Evolutionary conservation across 208 protist genomes (phyloP).

Genomic region (Wallacemonas sp.): DNA sequence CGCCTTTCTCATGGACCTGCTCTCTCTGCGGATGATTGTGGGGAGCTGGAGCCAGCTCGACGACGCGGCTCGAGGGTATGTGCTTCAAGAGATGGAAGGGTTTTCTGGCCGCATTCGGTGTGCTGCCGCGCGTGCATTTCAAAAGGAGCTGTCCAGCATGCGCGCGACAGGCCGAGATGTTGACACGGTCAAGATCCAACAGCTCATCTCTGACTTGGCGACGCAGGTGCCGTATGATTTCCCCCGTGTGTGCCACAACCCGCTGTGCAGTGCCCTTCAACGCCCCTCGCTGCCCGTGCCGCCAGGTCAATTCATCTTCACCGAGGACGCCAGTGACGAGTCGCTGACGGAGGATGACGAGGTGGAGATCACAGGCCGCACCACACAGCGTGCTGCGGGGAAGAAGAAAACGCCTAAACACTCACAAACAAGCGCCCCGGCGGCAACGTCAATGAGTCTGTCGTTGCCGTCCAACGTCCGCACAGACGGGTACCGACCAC

Average conservation of each 20-base stretch:
- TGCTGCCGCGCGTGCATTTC: background rate
- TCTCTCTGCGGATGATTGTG: constrained; percentile 48
- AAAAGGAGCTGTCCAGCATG: constrained; percentile 11
- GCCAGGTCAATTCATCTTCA: background rate
- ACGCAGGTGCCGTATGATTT: constrained; percentile 15
- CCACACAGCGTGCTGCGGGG: no score
- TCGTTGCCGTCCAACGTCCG: background rate
- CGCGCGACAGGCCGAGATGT: constrained; percentile 5
- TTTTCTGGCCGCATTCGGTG: constrained; percentile 8
- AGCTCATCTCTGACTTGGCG: constrained; percentile 8
- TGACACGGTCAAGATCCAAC: background rate
- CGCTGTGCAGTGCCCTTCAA: constrained; percentile 18
- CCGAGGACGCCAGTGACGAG: background rate
- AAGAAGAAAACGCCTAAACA: no score
- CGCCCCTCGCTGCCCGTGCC: background rate
- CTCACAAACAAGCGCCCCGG: background rate
- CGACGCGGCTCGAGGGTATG: constrained; percentile 3
- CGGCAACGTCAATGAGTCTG: background rate
- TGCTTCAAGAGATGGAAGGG: constrained; percentile 5
- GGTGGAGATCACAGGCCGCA: no score
- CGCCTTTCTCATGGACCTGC: constrained; percentile 60
- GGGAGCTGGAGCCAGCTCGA: constrained; percentile 37
- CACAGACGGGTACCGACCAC: background rate
- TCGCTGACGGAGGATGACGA: background rate
- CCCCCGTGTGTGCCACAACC: constrained; percentile 5